Base-by-base conservation (phyloP, 2,329 filamentous ascomycete species). In the Fusarium setosum region DNA sequence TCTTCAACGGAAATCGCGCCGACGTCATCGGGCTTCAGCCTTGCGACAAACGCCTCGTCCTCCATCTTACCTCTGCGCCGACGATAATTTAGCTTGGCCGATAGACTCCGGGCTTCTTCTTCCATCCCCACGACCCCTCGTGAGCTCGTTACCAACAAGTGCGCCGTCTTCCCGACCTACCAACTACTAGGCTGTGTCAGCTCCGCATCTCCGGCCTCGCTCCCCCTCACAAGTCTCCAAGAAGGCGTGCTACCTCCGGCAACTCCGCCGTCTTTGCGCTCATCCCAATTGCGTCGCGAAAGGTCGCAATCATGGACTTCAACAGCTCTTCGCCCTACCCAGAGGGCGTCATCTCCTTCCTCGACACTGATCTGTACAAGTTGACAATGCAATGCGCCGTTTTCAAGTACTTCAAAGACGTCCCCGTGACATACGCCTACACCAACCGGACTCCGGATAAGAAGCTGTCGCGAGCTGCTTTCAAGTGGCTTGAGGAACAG, bases 351-450 rank as follows among this genome's bases (percentile, higher is more conserved):
- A 92, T 89, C 73, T 95, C 92, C 74, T 91, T 96, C 74, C 84
- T 96, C 54, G 92, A 96, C 74, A 95, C 92, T 15, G 88, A 90
- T 70, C 75, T 99, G 62, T 99, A 97, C 87, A 99, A 99, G 80
- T 81, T 99, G 79, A 99, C 96, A 18, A 99, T 99, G 96, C 96
- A 99, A 90, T 97, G 92, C 76, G 94, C 94, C 63, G 91, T 98
- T 67, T 86, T 96, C 70, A 96, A 96, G 79, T 96, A 94, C 82
- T 98, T 97, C 78, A 91, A 91, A 31, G 85, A 94, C 58, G 82
- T 89, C 72, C 87, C 90, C 41, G 96, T 98, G 59, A 94, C 92
- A 4, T 99, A 98, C 75, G 89, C 92, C 60, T 97, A 96, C 81
- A 98, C 94, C 50, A 99, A 99, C 77, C 91, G 96, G 49, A 99